Evolutionary conservation across 352 stramenopile species (phyloP).

Genomic region (Aphanomyces stellatus): DNA sequence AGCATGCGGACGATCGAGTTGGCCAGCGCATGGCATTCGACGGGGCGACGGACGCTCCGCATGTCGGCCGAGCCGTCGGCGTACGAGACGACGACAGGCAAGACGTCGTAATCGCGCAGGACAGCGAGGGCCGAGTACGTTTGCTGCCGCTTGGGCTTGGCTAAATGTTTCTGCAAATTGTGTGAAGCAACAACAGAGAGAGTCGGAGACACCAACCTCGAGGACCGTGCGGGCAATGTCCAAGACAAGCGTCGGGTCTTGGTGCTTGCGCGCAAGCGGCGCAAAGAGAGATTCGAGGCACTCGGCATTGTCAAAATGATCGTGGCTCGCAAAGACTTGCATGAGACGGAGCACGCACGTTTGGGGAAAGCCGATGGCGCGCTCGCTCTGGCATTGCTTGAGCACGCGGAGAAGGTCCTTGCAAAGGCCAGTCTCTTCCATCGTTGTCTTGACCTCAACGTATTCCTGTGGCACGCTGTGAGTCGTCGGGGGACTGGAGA

Average conservation of each 20-base stretch:
- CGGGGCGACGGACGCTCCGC: not conserved
- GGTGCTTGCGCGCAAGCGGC: slow-evolving; percentile 7
- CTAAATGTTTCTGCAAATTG: not conserved
- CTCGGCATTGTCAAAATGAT: not conserved
- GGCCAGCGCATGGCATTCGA: not conserved
- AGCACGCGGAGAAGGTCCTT: not conserved
- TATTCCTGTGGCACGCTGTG: not conserved
- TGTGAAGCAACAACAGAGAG: not conserved
- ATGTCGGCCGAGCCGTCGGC: slow-evolving; percentile 1
- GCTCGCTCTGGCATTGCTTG: slow-evolving; percentile 3
- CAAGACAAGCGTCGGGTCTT: slow-evolving; percentile 5
- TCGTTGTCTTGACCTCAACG: not conserved
- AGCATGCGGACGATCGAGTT: slow-evolving; percentile 8
- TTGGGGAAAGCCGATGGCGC: slow-evolving; percentile 10
- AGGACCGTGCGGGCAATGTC: slow-evolving; percentile 3
- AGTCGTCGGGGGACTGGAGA: not conserved
- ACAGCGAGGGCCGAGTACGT: not conserved
- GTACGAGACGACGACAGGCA: not conserved
- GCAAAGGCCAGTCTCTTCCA: not conserved
- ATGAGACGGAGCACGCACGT: slow-evolving; percentile 13
- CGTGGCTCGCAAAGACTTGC: slow-evolving; percentile 4
- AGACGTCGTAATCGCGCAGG: not conserved
- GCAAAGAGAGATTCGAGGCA: slow-evolving; percentile 1
- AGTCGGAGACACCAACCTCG: not conserved
- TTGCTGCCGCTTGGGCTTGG: slow-evolving; percentile 3